A percentile compares a stretch with the other conserved stretches of the same genome.
phyloP scores from a whole-genome alignment of 1,139 yeast species.

The Suhomyces wounanorum region DNA sequence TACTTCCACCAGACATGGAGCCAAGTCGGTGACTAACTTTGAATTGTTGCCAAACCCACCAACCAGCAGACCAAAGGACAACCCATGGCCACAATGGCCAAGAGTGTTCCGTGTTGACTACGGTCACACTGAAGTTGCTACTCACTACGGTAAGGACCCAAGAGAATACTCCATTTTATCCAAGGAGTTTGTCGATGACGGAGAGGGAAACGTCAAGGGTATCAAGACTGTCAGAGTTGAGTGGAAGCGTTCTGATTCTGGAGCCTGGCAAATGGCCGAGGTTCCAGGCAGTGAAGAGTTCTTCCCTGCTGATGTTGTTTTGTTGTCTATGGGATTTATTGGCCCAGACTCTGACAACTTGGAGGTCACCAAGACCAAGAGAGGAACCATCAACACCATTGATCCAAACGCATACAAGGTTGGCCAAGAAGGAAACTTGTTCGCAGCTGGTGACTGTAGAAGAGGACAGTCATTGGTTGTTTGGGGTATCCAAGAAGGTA shows the following conservation, averaged over 20 bases:
- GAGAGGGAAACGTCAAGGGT: constrained; percentile 89
- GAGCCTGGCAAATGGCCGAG: constrained; percentile 99
- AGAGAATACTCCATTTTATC: constrained; percentile 95
- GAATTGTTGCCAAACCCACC: constrained; percentile 95
- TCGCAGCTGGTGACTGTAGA: constrained; percentile 98
- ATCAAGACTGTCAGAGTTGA: constrained; percentile 96
- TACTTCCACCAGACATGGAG: constrained; percentile 96
- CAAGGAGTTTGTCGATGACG: constrained; percentile 94
- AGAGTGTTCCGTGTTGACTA: constrained; percentile 96
- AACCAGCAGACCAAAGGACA: constrained; percentile 81
- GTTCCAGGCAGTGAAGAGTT: constrained; percentile 92
- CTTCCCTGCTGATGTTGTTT: constrained; percentile 92
- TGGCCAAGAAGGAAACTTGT: constrained; percentile 61
- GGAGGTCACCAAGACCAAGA: constrained; percentile 69
- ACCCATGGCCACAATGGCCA: constrained; percentile 99
- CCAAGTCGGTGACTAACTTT: constrained; percentile 91
- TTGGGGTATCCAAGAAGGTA: constrained; percentile 99
- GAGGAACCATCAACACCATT: constrained; percentile 82
- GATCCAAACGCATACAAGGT: constrained; percentile 74
- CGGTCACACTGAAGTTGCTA: constrained; percentile 93
- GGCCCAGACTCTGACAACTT: constrained; percentile 92
- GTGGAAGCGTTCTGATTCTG: constrained; percentile 94
- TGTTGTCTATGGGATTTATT: constrained; percentile 95
- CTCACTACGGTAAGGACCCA: constrained; percentile 96
- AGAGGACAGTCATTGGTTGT: constrained; percentile 98